These are phyloP conservation scores for Fragilaria radians DNA, from an alignment of 108 stramenopile species.

Conservation along the genomic window DNA sequence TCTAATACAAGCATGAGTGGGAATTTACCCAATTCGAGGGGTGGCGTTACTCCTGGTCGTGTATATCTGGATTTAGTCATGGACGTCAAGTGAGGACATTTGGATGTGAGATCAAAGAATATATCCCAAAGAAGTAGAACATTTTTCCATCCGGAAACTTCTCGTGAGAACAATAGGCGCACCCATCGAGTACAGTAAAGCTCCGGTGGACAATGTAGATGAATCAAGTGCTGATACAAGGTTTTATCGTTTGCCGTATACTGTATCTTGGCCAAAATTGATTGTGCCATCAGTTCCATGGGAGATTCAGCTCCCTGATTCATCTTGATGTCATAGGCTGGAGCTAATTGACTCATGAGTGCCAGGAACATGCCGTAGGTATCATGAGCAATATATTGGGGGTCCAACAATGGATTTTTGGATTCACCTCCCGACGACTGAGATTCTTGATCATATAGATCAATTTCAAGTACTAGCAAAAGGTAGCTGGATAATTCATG, in stretches of 20 bases:
- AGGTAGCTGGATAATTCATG: slow-evolving; percentile 75
- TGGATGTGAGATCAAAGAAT: slow-evolving; percentile 28
- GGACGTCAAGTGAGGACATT: slow-evolving; percentile 11
- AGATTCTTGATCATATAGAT: slow-evolving; percentile 13
- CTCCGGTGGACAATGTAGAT: slow-evolving; percentile 29
- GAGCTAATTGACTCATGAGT: slow-evolving; percentile 42
- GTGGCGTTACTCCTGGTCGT: neutral
- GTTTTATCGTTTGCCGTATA: slow-evolving; percentile 44
- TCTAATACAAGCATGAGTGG: slow-evolving; percentile 55
- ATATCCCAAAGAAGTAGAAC: slow-evolving; percentile 42
- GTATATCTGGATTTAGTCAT: slow-evolving; percentile 5
- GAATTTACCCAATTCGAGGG: slow-evolving; percentile 2
- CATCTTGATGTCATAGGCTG: slow-evolving; percentile 53
- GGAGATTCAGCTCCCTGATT: slow-evolving; percentile 21
- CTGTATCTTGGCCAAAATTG: slow-evolving; percentile 48
- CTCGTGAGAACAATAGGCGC: slow-evolving; percentile 71
- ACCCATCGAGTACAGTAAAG: slow-evolving; percentile 71
- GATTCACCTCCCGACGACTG: neutral
- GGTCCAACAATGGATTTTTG: slow-evolving; percentile 29
- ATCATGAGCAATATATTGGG: slow-evolving; percentile 35
- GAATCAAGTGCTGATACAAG: slow-evolving; percentile 32
- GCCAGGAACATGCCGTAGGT: slow-evolving; percentile 47
- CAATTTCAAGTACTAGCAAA: slow-evolving; percentile 60
- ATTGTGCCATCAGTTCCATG: slow-evolving; percentile 45
- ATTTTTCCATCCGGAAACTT: slow-evolving; percentile 36